A percentile compares a stretch with the other conserved stretches of the same genome.
phyloP scores from a whole-genome alignment of 805 yeast species.

The Candida boleticola region DNA sequence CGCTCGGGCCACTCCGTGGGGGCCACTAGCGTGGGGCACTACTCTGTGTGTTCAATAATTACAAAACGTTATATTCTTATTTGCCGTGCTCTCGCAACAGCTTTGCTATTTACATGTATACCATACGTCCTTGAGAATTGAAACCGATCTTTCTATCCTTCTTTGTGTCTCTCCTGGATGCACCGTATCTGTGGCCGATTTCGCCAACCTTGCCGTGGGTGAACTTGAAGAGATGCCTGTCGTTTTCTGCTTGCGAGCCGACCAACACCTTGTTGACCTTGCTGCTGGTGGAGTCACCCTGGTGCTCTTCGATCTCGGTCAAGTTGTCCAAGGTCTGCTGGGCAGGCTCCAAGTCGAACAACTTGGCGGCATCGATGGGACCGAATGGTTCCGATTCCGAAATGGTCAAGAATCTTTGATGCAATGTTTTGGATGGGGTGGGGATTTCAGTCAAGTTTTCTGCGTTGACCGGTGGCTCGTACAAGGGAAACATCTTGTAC shows the following conservation, averaged over 20 bases:
- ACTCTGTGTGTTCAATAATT: no score
- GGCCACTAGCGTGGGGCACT: no score
- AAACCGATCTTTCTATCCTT: constrained; percentile 75
- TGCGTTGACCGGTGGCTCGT: constrained; percentile 37
- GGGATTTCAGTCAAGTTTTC: constrained; percentile 95
- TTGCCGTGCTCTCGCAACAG: no score
- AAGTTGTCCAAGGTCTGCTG: constrained; percentile 69
- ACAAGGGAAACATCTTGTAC: constrained; percentile 81
- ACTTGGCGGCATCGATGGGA: constrained; percentile 89
- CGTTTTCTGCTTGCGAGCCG: constrained; percentile 67
- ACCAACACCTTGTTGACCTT: constrained; percentile 34
- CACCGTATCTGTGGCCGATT: constrained; percentile 92
- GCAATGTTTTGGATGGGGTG: constrained; percentile 75
- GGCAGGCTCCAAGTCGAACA: constrained; percentile 86
- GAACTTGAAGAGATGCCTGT: constrained; percentile 69
- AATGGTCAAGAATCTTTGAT: constrained; percentile 80
- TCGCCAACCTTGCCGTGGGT: constrained; percentile 75
- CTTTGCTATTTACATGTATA: constrained; percentile 22
- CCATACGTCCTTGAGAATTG: constrained; percentile 64
- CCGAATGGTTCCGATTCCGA: constrained; percentile 96
- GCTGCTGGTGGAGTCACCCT: constrained; percentile 14
- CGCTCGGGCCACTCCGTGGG: no score
- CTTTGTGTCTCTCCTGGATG: constrained; percentile 82
- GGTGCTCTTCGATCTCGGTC: constrained; percentile 54
- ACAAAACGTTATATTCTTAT: no score